Evolutionary conservation across 176 grass and related monocot species (phyloP), one percentile per base, ranked within the genome.

Genomic region (Thinopyrum elongatum): DNA sequence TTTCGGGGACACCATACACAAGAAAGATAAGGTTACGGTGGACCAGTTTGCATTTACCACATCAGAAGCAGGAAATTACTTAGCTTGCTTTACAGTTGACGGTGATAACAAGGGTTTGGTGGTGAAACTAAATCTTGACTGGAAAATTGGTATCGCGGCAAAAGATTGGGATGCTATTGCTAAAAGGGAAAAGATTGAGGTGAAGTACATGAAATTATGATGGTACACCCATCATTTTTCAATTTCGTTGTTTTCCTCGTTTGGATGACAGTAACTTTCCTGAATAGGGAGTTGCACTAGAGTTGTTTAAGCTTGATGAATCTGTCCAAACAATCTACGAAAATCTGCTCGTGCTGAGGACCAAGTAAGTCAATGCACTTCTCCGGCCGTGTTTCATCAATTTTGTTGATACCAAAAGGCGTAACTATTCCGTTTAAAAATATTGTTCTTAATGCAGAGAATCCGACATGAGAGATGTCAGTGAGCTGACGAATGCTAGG

Each of bases 1-100:
- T 60, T 94, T 81, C 75, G 94, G 94, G 57, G 87, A 97, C 17
- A 74, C 66, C 33, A 6, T 97, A 65, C 79, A 92, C 67, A 77
- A 82, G 76, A 90, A 76, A 79, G 83, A 97, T 39, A 88, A 80
- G 23, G 83, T 89, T 74, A 86, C 86, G 22, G 15, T 82, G 23
- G 94, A 71, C n/a, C 89, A 90, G 29, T 94, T 97, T 88, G 88
- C 94, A 73, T 90, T 97, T 73, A 94, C 92, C 35, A 97, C 94
- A 58, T 41, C 82, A 33, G 94, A 97, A 83, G 83, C 94, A 39
- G 94, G 92, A 39, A 97, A 94, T 30, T 94, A 92, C 83, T 84
- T 94, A 6, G 88, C 84, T 22, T 97, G 94, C 85, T 94, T 97
- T 59, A 87, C 76, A 69, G 70, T 84, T 62, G 92, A 97, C 64